A percentile compares a stretch with the other conserved stretches of the same genome.
Conservation (phyloP, 1,284 basidiomycete genomes). For the Hortiboletus rubellus region DNA sequence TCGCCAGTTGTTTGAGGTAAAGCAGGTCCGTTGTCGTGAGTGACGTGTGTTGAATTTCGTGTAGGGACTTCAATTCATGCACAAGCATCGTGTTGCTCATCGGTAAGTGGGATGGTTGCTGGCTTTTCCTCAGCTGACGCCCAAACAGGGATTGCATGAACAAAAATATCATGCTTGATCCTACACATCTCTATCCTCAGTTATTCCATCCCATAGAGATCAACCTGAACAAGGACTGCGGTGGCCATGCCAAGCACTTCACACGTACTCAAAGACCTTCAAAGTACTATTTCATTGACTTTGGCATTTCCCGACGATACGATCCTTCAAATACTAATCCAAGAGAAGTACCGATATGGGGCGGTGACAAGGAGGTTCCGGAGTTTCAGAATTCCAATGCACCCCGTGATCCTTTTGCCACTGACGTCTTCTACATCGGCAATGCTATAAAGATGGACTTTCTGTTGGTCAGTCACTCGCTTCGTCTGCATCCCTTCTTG, state of each 20-base stretch:
- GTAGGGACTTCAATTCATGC: background rate
- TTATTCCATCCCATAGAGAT: background rate
- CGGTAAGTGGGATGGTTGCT: background rate
- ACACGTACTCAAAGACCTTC: background rate
- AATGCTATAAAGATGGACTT: slow-evolving; percentile 9
- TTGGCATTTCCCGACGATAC: background rate
- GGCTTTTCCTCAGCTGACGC: too few relatives aligned
- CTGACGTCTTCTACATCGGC: background rate
- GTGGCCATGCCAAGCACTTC: background rate
- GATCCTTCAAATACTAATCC: background rate
- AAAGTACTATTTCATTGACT: background rate
- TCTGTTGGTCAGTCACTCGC: slow-evolving; percentile 9
- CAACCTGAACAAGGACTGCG: background rate
- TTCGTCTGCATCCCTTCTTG: too few relatives aligned
- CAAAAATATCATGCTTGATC: background rate
- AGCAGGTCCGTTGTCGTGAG: too few relatives aligned
- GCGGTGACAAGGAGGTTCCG: slow-evolving; percentile 7
- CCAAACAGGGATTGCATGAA: too few relatives aligned
- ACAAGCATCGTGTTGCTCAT: background rate
- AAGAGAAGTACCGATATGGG: background rate
- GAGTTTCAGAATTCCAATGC: slow-evolving; percentile 13
- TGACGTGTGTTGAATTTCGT: background rate
- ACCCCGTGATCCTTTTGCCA: slow-evolving; percentile 6
- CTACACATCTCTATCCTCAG: background rate
- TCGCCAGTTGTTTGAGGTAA: background rate